phyloP scores from a whole-genome alignment of 768 basidiomycete genomes.

The Suillus ampliporus region DNA sequence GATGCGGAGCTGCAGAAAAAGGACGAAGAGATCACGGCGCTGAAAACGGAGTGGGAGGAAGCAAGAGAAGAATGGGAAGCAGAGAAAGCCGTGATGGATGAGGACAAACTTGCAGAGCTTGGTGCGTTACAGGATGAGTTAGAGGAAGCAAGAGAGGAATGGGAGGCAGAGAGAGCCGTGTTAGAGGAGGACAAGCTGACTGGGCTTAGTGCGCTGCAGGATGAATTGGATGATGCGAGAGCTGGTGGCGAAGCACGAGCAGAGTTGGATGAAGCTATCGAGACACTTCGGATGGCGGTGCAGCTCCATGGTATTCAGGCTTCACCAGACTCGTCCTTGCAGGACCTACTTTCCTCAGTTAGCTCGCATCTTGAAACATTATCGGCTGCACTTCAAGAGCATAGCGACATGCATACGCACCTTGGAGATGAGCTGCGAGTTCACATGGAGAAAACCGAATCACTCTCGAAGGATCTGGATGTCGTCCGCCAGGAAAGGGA shows the following conservation, averaged over 20 bases:
- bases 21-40: constrained; percentile 42
- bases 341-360: constrained; percentile 54
- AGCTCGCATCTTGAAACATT: constrained; percentile 57
- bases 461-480: constrained; percentile 57
- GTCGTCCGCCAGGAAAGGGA: constrained; percentile 58
- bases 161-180: constrained; percentile 33
- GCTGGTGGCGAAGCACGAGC: constrained; percentile 44
- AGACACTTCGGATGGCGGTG: constrained; percentile 55
- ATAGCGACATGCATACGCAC: constrained; percentile 46
- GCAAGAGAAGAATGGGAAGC: constrained; percentile 57
- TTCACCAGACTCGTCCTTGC: constrained; percentile 55
- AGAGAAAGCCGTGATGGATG: constrained; percentile 54
- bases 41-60: constrained; percentile 47
- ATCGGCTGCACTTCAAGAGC: constrained; percentile 48
- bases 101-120: constrained; percentile 55
- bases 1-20: constrained; percentile 48
- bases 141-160: constrained; percentile 45
- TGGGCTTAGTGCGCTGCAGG: constrained; percentile 49
- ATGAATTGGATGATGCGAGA: constrained; percentile 51
- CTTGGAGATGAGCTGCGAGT: constrained; percentile 56
- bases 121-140: constrained; percentile 53
- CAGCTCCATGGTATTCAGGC: constrained; percentile 58
- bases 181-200: constrained; percentile 56
- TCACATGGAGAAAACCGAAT: constrained; percentile 53
- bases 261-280: constrained; percentile 58